Conservation (phyloP, 2,329 filamentous ascomycete species). For the Graphilbum sp. region DNA sequence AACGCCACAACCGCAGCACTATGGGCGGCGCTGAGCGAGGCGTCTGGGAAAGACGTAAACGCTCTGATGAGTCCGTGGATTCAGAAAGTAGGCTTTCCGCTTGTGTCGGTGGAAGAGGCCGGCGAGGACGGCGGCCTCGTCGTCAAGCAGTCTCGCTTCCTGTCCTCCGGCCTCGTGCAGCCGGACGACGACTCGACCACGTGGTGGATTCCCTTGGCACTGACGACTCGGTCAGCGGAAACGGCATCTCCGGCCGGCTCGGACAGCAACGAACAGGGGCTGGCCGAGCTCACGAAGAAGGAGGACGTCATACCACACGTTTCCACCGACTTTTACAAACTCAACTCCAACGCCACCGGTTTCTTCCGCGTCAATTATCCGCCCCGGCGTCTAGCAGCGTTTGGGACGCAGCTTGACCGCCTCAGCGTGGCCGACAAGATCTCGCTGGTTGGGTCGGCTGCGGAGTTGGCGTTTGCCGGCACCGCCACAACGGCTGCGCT, state of each 20-base stretch:
- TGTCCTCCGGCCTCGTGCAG: constrained; percentile 81
- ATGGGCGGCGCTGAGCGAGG: constrained; percentile 76
- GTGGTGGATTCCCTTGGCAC: constrained; percentile 88
- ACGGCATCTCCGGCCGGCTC: too few relatives aligned
- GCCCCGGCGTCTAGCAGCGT: constrained; percentile 61
- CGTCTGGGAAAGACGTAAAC: constrained; percentile 74
- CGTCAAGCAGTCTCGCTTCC: constrained; percentile 74
- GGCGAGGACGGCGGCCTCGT: constrained; percentile 67
- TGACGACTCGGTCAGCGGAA: too few relatives aligned
- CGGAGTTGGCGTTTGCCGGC: constrained; percentile 76
- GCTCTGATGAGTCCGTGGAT: constrained; percentile 92
- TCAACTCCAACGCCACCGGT: constrained; percentile 78
- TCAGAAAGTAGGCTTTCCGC: constrained; percentile 83
- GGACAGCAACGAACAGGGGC: too few relatives aligned
- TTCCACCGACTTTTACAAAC: constrained; percentile 73
- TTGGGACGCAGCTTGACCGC: constrained; percentile 59
- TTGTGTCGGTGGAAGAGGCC: constrained; percentile 64
- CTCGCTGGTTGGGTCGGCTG: constrained; percentile 75
- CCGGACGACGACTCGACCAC: constrained; percentile 78
- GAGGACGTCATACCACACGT: constrained; percentile 60
- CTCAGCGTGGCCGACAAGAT: constrained; percentile 83
- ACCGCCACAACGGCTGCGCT: constrained; percentile 68
- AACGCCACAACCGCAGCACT: constrained; percentile 85
- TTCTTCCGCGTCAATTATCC: constrained; percentile 92
- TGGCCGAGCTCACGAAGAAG: constrained; percentile 58